These are phyloP conservation scores for Sindora glabra DNA, from an alignment of 306 rosid genomes.

Conservation along the genomic window DNA sequence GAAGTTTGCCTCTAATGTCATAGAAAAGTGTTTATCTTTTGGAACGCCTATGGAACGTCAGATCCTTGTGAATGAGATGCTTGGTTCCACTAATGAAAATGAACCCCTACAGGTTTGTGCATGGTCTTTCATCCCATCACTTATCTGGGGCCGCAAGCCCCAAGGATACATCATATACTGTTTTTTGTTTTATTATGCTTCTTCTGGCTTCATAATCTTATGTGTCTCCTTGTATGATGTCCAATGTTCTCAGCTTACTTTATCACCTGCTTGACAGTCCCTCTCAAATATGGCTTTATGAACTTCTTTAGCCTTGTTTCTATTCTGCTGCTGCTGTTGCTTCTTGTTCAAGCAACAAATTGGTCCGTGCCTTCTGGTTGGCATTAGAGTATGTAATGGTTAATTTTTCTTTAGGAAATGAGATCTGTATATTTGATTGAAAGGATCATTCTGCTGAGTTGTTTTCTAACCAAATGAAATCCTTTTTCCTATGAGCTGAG, in stretches of 20 bases:
- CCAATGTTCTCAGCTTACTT: background rate
- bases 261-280: background rate
- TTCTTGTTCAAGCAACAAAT: no score
- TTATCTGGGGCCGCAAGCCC: background rate
- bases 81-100: slow-evolving; percentile 87
- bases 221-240: background rate
- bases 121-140: background rate
- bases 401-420: background rate
- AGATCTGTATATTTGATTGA: background rate
- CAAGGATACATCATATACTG: background rate
- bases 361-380: background rate
- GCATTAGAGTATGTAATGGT: background rate
- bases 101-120: slow-evolving; percentile 89
- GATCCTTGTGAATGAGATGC: slow-evolving; percentile 82
- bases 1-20: slow-evolving; percentile 95
- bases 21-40: slow-evolving; percentile 82
- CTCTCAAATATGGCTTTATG: background rate
- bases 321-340: background rate
- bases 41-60: slow-evolving; percentile 81
- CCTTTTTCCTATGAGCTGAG: background rate
- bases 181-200: background rate
- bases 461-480: background rate
- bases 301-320: background rate
- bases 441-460: no score
- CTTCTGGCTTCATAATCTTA: background rate